Conservation (phyloP, 345 rosid species). For the Eucalyptus tenuipes region DNA sequence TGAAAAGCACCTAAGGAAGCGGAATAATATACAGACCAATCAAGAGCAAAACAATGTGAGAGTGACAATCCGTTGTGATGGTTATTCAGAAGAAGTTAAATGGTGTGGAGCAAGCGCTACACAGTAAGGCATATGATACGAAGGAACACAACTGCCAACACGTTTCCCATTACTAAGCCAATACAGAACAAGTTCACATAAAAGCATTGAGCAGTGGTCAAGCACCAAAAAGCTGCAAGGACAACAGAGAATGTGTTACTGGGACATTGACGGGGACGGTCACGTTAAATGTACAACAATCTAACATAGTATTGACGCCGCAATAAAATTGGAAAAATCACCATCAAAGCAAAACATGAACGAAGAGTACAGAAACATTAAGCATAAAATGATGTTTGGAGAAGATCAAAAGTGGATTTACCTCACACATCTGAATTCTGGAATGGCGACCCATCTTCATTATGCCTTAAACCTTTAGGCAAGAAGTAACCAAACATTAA, state of each 20-base stretch:
- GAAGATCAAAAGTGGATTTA: neutral
- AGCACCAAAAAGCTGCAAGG: neutral
- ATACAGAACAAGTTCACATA: neutral
- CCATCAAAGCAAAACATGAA: neutral
- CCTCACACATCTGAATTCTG: neutral
- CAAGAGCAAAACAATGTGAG: neutral
- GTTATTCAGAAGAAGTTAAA: neutral
- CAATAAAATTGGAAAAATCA: neutral
- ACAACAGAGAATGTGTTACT: neutral
- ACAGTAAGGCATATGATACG: neutral
- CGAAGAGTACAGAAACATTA: neutral
- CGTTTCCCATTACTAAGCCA: neutral
- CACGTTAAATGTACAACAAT: neutral
- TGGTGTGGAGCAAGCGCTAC: neutral
- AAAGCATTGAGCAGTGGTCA: neutral
- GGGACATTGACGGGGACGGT: neutral
- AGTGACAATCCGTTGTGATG: neutral
- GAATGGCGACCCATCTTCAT: neutral
- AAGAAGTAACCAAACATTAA: neutral
- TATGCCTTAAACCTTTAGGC: neutral
- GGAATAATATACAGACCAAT: neutral
- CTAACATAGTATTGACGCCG: neutral
- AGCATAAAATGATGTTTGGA: neutral
- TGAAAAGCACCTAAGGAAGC: neutral
- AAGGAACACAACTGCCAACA: neutral